These are phyloP conservation scores for Cercis canadensis DNA, from an alignment of 306 rosid genomes.

Conservation along the genomic window DNA sequence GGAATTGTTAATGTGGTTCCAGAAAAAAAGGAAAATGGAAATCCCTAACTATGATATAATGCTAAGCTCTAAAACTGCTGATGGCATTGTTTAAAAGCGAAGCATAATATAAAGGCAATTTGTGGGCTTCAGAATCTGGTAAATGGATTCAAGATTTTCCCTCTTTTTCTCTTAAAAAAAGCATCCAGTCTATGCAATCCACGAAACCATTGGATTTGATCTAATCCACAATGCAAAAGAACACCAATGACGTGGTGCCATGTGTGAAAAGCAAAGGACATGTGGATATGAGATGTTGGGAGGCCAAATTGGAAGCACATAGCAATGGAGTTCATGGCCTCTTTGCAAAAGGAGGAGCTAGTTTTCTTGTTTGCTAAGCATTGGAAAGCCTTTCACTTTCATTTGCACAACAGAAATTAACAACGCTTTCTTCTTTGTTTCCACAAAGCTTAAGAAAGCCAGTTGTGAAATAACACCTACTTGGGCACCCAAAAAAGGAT, in stretches of 20 bases:
- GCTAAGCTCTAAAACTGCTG: slow-evolving; percentile 31
- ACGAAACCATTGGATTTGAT: neutral
- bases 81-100: slow-evolving; percentile 47
- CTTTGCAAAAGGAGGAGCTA: neutral
- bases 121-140: slow-evolving; percentile 48
- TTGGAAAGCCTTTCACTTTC: slow-evolving; percentile 13
- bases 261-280: too few relatives aligned
- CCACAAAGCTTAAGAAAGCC: slow-evolving; percentile 22
- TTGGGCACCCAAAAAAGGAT: neutral
- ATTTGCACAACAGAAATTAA: neutral
- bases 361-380: slow-evolving; percentile 48
- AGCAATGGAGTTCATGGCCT: too few relatives aligned
- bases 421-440: slow-evolving; percentile 41
- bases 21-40: neutral
- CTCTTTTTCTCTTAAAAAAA: too few relatives aligned
- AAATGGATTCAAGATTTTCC: too few relatives aligned
- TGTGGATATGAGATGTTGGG: too few relatives aligned
- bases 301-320: too few relatives aligned
- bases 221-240: too few relatives aligned
- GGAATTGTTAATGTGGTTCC: too few relatives aligned
- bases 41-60: slow-evolving; percentile 12
- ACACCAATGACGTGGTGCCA: too few relatives aligned
- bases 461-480: slow-evolving; percentile 19
- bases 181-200: too few relatives aligned
- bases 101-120: slow-evolving; percentile 39